Conservation (phyloP, 2,329 filamentous ascomycete species). For the Alternaria rosae region DNA sequence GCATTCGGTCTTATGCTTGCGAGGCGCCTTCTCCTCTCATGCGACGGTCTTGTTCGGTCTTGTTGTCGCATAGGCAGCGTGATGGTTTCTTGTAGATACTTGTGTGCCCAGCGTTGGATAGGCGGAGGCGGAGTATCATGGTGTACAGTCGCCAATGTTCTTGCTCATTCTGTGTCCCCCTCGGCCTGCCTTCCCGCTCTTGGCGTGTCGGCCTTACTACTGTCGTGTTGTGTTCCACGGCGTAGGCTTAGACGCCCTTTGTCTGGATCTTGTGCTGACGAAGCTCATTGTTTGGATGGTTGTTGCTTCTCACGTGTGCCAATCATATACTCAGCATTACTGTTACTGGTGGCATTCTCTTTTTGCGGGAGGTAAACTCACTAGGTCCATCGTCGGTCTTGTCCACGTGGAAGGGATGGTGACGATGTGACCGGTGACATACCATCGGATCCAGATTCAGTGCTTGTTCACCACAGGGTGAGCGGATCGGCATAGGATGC, state of each 20-base stretch:
- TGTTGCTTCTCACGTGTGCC: not conserved
- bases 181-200: not conserved
- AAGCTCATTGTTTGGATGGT: not conserved
- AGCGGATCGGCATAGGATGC: not conserved
- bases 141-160: not conserved
- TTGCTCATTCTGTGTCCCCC: not conserved
- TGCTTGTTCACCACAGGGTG: not conserved
- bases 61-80: not conserved
- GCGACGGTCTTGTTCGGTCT: slow-evolving; percentile 1
- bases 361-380: not conserved
- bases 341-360: not conserved
- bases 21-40: not conserved
- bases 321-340: not conserved
- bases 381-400: not conserved
- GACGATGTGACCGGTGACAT: not conserved
- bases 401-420: not conserved
- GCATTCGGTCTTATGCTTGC: slow-evolving; percentile 2
- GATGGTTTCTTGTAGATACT: not conserved
- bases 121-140: not conserved
- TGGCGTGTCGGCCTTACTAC: not conserved
- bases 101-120: not conserved
- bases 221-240: not conserved
- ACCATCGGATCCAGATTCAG: not conserved
- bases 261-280: not conserved
- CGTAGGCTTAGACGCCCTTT: not conserved